phyloP scores from a whole-genome alignment of 108 stramenopile species.

The Epipyxis sp. region DNA sequence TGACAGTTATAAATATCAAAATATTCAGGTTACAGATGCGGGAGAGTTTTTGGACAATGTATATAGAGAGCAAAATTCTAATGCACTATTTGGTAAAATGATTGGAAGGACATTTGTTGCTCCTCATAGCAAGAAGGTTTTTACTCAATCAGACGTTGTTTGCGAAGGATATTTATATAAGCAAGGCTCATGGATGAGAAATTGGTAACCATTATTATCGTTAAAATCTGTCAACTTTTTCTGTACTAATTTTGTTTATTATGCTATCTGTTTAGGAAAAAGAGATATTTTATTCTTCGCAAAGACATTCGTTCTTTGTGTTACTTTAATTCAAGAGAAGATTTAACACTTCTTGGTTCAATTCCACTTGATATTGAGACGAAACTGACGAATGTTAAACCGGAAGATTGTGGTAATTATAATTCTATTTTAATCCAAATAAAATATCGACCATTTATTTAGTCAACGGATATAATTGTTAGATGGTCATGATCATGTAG shows the following conservation, averaged over 20 bases:
- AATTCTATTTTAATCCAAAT: neutral
- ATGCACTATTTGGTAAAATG: neutral
- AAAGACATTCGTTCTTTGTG: neutral
- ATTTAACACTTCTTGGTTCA: conserved; percentile 26
- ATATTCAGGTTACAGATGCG: conserved; percentile 26
- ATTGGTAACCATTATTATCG: conserved; percentile 9
- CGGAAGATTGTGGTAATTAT: neutral
- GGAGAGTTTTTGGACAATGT: conserved; percentile 25
- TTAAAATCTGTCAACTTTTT: neutral
- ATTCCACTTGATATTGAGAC: neutral
- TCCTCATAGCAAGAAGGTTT: neutral
- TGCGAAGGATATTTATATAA: conserved; percentile 28
- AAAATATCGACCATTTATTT: neutral
- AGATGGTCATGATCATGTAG: neutral
- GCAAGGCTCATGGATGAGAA: conserved; percentile 27
- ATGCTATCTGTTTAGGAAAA: conserved; percentile 35
- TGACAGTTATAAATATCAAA: no score
- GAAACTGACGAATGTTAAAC: neutral
- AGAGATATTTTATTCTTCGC: conserved; percentile 29
- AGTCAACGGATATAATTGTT: neutral
- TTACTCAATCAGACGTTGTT: conserved; percentile 1
- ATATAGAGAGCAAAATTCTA: conserved; percentile 17
- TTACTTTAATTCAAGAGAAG: conserved; percentile 12
- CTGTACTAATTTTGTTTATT: neutral
- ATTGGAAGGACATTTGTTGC: conserved; percentile 3